Conservation (phyloP, 768 basidiomycete species). For the Naganishia randhawae region DNA sequence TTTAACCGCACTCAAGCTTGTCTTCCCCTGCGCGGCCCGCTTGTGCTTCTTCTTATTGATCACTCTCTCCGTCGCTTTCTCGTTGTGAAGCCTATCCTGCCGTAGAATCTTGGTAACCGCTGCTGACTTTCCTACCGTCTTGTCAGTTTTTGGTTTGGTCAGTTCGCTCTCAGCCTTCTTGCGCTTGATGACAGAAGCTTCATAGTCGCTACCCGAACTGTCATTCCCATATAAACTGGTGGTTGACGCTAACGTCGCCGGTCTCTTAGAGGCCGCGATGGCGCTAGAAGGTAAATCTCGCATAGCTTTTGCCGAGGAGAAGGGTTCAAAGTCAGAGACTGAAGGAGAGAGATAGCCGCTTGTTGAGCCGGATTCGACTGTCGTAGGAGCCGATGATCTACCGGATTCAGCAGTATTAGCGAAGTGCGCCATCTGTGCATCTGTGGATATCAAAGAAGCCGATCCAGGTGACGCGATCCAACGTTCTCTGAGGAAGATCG, state of each 20-base stretch:
- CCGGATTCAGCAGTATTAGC: neutral
- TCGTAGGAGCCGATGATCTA: neutral
- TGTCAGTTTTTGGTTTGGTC: neutral
- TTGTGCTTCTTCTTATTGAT: neutral
- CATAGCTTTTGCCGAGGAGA: neutral
- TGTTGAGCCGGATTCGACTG: neutral
- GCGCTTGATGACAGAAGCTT: slow-evolving; percentile 9
- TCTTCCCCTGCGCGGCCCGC: neutral
- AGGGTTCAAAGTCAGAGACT: neutral
- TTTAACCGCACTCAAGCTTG: neutral
- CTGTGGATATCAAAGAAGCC: neutral
- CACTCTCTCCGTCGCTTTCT: neutral
- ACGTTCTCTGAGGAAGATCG: neutral
- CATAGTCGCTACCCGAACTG: slow-evolving; percentile 14
- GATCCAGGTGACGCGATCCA: neutral
- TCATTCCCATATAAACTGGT: too few relatives aligned
- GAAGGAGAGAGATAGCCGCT: neutral
- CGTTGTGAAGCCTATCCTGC: neutral
- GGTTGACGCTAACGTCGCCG: neutral
- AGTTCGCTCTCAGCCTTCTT: neutral
- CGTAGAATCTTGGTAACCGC: too few relatives aligned
- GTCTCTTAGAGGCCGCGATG: neutral
- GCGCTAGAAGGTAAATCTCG: neutral
- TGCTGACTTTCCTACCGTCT: neutral
- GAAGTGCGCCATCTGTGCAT: neutral